Percentiles rank a stretch among this genome's conserved stretches.
Conservation (phyloP, 805 yeast species). For the Jamesozyma rosinii region DNA sequence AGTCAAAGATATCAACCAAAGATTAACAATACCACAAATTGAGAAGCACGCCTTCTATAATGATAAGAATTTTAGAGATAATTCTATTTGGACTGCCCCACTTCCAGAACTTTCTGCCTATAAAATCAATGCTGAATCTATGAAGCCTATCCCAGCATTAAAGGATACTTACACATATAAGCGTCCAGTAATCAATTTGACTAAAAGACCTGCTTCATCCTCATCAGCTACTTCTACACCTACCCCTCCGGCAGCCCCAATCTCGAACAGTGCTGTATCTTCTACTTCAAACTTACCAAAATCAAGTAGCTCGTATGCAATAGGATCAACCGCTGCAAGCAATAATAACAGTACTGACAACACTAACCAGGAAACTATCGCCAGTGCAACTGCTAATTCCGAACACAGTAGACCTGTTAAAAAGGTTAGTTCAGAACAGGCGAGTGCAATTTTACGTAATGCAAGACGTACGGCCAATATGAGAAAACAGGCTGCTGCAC, state of each 20-base stretch:
- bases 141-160: constrained; percentile 62
- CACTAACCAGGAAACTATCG: background rate
- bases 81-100: constrained; percentile 46
- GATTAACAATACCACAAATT: constrained; percentile 49
- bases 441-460: constrained; percentile 26
- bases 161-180: constrained; percentile 10
- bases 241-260: background rate
- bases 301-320: constrained; percentile 2
- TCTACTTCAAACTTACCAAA: background rate
- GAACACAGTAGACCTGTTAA: constrained; percentile 1
- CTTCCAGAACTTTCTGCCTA: constrained; percentile 67
- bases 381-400: background rate
- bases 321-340: background rate
- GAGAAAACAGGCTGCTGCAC: constrained; percentile 12
- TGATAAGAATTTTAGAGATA: constrained; percentile 46
- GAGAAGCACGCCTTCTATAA: constrained; percentile 57
- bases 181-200: constrained; percentile 1
- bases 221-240: background rate
- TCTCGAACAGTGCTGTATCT: background rate
- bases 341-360: background rate
- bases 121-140: constrained; percentile 64
- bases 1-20: constrained; percentile 52
- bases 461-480: constrained; percentile 19
- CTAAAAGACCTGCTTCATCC: constrained; percentile 1
- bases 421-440: constrained; percentile 23